Conservation (phyloP, 805 yeast genomes). For the Candida sithepensis region DNA sequence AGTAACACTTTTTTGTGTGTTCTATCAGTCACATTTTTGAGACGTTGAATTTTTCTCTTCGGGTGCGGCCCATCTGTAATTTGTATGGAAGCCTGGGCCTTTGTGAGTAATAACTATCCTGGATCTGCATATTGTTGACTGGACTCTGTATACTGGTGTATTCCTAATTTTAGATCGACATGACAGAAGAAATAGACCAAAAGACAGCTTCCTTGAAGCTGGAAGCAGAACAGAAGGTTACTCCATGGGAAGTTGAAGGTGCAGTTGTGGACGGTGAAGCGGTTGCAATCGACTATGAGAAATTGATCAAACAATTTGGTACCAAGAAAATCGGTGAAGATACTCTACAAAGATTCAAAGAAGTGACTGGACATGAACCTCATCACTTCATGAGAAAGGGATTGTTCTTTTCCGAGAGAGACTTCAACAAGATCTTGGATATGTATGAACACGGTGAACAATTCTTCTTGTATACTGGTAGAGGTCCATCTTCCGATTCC, state of each 20-base stretch:
- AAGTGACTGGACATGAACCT: slow-evolving; percentile 85
- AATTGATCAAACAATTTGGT: slow-evolving; percentile 83
- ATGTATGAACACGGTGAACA: slow-evolving; percentile 93
- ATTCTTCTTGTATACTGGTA: slow-evolving; percentile 92
- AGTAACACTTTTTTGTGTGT: too few relatives aligned
- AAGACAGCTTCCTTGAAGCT: slow-evolving; percentile 22
- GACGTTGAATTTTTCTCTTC: too few relatives aligned
- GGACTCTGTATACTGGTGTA: too few relatives aligned
- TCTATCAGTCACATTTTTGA: too few relatives aligned
- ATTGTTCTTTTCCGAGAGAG: slow-evolving; percentile 88
- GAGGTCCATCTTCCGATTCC: slow-evolving; percentile 93
- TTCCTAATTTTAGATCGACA: neutral
- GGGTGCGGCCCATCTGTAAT: too few relatives aligned
- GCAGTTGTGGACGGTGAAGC: slow-evolving; percentile 93
- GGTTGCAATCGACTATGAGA: slow-evolving; percentile 90
- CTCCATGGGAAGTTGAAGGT: slow-evolving; percentile 99
- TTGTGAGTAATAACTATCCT: too few relatives aligned
- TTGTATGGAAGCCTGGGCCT: too few relatives aligned
- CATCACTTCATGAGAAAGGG: slow-evolving; percentile 90
- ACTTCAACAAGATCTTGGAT: slow-evolving; percentile 72
- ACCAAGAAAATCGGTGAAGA: slow-evolving; percentile 69
- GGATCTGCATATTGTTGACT: too few relatives aligned
- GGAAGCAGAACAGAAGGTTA: slow-evolving; percentile 53
- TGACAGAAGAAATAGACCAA: slow-evolving; percentile 19
- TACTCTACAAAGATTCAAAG: slow-evolving; percentile 68